phyloP scores from a whole-genome alignment of 352 stramenopile genomes.

The Hyphochytrium catenoides region DNA sequence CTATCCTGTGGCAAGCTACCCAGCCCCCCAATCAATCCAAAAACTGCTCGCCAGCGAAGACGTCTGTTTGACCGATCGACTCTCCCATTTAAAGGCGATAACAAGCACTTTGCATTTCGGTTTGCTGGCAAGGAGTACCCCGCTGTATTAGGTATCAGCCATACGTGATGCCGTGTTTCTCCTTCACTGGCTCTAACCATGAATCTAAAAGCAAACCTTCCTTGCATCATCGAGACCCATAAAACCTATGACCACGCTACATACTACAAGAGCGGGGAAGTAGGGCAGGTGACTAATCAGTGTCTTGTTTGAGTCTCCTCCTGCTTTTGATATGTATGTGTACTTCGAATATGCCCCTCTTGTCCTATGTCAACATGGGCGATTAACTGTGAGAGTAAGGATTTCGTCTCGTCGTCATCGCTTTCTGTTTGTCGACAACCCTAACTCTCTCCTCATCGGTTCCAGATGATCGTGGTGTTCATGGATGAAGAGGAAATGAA shows the following conservation, averaged over 20 bases:
- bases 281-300: slow-evolving; percentile 61
- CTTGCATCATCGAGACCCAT: slow-evolving; percentile 56
- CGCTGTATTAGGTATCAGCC: slow-evolving; percentile 33
- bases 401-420: no score
- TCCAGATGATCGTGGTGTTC: no score
- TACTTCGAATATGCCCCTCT: no score
- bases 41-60: not conserved
- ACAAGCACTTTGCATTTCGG: slow-evolving; percentile 50
- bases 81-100: slow-evolving; percentile 24
- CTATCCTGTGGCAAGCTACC: no score
- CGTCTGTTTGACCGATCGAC: slow-evolving; percentile 1
- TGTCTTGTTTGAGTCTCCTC: no score
- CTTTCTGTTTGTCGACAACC: no score
- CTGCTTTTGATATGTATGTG: no score
- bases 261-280: slow-evolving; percentile 64
- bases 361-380: no score
- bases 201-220: slow-evolving; percentile 29
- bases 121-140: slow-evolving; percentile 45
- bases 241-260: slow-evolving; percentile 69
- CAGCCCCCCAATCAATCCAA: no score
- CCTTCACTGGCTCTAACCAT: not conserved
- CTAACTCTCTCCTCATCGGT: no score
- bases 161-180: not conserved
- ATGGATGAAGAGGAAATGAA: no score
- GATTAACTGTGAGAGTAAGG: no score